These are phyloP conservation scores for Protea cynaroides DNA, from an alignment of 164 flowering plant genomes.

Conservation along the genomic window DNA sequence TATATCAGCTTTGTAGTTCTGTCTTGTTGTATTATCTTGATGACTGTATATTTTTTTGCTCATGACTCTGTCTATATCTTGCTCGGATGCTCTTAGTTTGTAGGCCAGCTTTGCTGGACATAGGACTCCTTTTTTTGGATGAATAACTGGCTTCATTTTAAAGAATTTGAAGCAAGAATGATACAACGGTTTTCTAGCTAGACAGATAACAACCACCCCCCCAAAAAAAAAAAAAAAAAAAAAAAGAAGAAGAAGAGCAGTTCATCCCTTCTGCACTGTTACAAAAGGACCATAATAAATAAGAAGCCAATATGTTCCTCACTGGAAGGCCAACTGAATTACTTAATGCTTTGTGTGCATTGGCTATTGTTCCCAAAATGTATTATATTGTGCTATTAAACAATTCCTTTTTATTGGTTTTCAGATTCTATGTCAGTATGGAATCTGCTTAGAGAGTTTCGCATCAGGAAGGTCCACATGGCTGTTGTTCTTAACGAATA, in stretches of 20 bases:
- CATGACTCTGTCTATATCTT: not conserved
- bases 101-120: not conserved
- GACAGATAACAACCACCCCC: too few species aligned
- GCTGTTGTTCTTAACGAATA: constrained; percentile 98
- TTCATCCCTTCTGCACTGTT: too few species aligned
- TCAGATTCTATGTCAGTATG: constrained; percentile 99
- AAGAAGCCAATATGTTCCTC: not conserved
- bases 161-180: too few species aligned
- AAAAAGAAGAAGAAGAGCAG: too few species aligned
- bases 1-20: not conserved
- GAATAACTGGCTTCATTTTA: too few species aligned
- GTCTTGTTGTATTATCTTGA: not conserved
- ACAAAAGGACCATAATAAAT: too few species aligned
- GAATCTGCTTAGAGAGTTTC: constrained; percentile 96
- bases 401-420: not conserved
- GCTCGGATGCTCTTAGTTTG: not conserved
- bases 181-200: too few species aligned
- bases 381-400: not conserved
- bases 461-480: constrained; percentile 99
- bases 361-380: not conserved
- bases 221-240: too few species aligned
- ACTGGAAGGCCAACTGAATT: not conserved
- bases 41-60: too few species aligned
- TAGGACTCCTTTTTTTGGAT: too few species aligned
- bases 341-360: not conserved